Evolutionary conservation across 352 stramenopile genomes (phyloP), one percentile per base, ranked within the genome.

Genomic region (Bremia lactucae): DNA sequence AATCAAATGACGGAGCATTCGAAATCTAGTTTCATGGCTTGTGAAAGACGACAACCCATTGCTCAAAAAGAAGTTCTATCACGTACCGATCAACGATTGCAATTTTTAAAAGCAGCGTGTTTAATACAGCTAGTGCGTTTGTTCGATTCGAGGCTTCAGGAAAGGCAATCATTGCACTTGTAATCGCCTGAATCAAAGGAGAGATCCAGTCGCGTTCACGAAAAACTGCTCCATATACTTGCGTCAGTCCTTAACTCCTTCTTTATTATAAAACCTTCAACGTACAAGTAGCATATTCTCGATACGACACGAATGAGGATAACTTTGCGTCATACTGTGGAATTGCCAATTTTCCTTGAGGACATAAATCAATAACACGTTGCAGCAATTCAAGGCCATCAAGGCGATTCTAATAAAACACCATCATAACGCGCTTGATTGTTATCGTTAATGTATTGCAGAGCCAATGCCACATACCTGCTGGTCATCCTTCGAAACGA

Each of bases 151-250:
- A 55, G 10, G 55, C 33, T 2, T 84, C 62, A 14, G 59, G 49
- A 42, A 76, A 74, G 13, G 71, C 77, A 6, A 88, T 62, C 67
- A 88, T 85, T n/a, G 65, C 62, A 15, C 81, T 86, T 1, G 71
- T 81, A 14, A 74, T 55, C 1, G 81, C 61, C 42, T 88, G 65
- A 14, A 83, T 52, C 10, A 85, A 43, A 7, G 67, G 57, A 34
- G 61, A 64, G 7, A 85, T 42, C 76, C 73, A 86, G 40, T 84
- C 68, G 21, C 61, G 48, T 0, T 49, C 24, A 4, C 37, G 39
- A 39, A 74, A 72, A 14, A 49, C 69, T 84, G 31, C 4, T 15
- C 26, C n/a, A 22, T 2, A 48, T 21, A 11, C 20, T 20, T 49
- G 10, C 45, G 28, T 21, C 16, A 46, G 6, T 15, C 6, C 14